Base-by-base conservation (phyloP, 352 stramenopile genomes). In the Thalassiosira mediterranea region DNA sequence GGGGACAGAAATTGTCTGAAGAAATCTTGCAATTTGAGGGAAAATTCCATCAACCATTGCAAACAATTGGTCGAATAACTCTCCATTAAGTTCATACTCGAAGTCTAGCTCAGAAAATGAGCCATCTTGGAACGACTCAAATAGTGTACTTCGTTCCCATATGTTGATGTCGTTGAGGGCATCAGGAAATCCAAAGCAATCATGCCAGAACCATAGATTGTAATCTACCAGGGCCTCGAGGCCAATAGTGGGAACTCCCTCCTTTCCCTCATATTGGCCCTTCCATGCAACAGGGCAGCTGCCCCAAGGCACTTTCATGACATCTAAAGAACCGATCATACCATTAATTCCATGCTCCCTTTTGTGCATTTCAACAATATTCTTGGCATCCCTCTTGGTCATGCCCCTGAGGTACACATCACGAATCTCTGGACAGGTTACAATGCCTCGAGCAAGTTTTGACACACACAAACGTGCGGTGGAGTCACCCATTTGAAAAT, bases 81-180 rank as follows among this genome's bases (percentile, higher is more conserved):
- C 49, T 23, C 23, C 57, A 38, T 44, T 44, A 37, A 77, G 51
- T 15, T 26, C 8, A 44, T 47, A 82, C 28, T 63, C 52, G 44
- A 62, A 57, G 57, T 72, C 26, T 49, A 52, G 13, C 8, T 59
- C 19, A 31, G 44, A 7, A 0, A 62, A 19, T 17, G 28, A n/a
- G 5, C 57, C 48, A 62, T 73, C 29, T 15, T 42, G 17, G 15
- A 68, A 37, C 19, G 19, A 21, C 17, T 70, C 19, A 25, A 42
- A 52, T 23, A 67, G 26, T 38, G 47, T 13, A 5, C 28, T 64
- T 0, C 34, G 0, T 17, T 72, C 54, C 25, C 72, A 58, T 11
- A 82, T 63, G 17, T 82, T 82, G 1, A 78, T 21, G 49, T 82
- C 66, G 69, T 82, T 82, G 3, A 82, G 21, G 28, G 58, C 26